These are phyloP conservation scores for Podaxis sp. DNA, from an alignment of 768 basidiomycete genomes.

Conservation along the genomic window DNA sequence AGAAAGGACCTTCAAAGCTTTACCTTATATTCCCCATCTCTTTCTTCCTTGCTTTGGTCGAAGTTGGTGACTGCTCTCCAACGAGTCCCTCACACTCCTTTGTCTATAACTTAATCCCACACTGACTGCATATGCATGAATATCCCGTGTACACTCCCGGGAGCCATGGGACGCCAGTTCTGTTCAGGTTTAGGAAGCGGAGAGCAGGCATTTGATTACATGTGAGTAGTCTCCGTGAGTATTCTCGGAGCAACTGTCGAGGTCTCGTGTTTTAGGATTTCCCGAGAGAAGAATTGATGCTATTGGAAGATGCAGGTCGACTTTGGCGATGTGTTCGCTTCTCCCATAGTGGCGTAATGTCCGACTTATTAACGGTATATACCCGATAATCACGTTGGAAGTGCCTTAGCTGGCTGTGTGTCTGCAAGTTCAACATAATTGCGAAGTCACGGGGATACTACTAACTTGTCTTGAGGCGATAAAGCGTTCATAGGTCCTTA, in stretches of 20 bases:
- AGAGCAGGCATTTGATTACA: constrained; percentile 18
- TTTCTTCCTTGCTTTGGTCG: constrained; percentile 1
- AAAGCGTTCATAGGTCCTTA: too few relatives aligned
- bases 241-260: constrained; percentile 17
- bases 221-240: constrained; percentile 17
- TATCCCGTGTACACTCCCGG: background rate
- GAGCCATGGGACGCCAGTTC: constrained; percentile 14
- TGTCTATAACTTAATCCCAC: background rate
- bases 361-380: background rate
- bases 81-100: background rate
- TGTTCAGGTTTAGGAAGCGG: constrained; percentile 17
- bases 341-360: constrained; percentile 19
- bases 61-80: background rate
- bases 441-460: too few relatives aligned
- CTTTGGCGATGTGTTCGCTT: constrained; percentile 18
- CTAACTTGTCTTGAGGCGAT: too few relatives aligned
- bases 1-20: background rate
- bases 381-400: background rate
- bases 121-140: constrained; percentile 5
- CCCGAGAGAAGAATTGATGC: constrained; percentile 9
- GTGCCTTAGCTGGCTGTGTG: background rate
- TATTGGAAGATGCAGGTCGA: constrained; percentile 21
- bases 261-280: background rate
- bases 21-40: too few relatives aligned
- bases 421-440: too few relatives aligned